Base-by-base conservation (phyloP, 2,329 filamentous ascomycete genomes). In the Saccharata proteae region DNA sequence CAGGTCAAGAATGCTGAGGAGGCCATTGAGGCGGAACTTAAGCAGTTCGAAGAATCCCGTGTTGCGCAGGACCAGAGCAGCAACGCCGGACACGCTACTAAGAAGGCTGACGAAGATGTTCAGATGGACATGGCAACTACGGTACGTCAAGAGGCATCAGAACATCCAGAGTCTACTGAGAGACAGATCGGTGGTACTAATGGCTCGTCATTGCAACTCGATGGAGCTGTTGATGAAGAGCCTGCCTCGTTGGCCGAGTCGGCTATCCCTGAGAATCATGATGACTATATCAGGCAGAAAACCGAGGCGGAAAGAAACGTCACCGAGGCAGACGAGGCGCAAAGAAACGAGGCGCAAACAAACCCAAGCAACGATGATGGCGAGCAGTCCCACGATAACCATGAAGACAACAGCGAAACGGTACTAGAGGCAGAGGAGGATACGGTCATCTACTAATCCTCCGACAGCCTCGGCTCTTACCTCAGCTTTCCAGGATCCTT, bases 351-450 rank as follows among this genome's bases (percentile, higher is more conserved):
- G 29, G 39, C 42, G 18, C 42, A 44, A 43, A 35, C 21, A 38
- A 3, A 29, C 17, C 15, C 16, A 29, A 9, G 35, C 39, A 32
- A 45, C 32, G 48, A 48, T 33, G 54, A 57, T 40, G 42, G 47
- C 39, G 51, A n/a, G n/a, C n/a, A n/a, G n/a, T n/a, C n/a, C n/a
- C n/a, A n/a, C n/a, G n/a, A n/a, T n/a, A n/a, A 56, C 46, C 59
- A 58, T 47, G 46, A 86, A 46, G 76, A 84, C 39, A 68, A 71
- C 30, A 80, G 74, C 32, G 81, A 86, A 47, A 77, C 88, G 35
- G 67, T 92, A 42, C 75, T 90, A 32, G 80, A 84, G 54, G 81
- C 79, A 33, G 82, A 84, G 38, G 85, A 94, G 60, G 85, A 93
- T 47, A 85, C 79, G 44, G 83, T 93, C 32, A 88, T 93, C 37